phyloP scores from a whole-genome alignment of 1,139 yeast genomes.

The Suhomyces atakaporum region DNA sequence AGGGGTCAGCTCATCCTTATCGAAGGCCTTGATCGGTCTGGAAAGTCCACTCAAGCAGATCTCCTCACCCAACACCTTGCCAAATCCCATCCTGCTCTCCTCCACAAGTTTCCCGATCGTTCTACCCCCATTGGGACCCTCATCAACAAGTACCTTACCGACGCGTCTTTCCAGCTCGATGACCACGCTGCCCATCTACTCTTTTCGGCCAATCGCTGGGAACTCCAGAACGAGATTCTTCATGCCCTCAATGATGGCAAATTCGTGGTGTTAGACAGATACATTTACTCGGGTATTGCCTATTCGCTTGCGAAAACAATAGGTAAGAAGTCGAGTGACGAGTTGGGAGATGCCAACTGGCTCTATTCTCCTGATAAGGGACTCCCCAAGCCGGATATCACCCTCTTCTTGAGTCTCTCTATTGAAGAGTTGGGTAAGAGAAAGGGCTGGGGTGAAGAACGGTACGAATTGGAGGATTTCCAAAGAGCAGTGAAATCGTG shows the following conservation, averaged over 20 bases:
- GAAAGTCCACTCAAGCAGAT: slow-evolving; percentile 86
- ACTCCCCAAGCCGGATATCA: slow-evolving; percentile 82
- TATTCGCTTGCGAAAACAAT: slow-evolving; percentile 77
- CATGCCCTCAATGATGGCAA: slow-evolving; percentile 52
- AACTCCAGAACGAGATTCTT: slow-evolving; percentile 54
- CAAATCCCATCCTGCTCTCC: slow-evolving; percentile 28
- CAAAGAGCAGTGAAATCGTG: slow-evolving; percentile 66
- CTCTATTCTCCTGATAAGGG: slow-evolving; percentile 80
- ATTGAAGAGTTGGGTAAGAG: slow-evolving; percentile 52
- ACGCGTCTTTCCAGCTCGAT: slow-evolving; percentile 48
- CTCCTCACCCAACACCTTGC: slow-evolving; percentile 43
- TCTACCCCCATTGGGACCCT: slow-evolving; percentile 77
- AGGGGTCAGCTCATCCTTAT: slow-evolving; percentile 77
- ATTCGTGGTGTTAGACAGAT: slow-evolving; percentile 76
- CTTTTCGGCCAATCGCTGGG: slow-evolving; percentile 97
- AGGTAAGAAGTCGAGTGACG: slow-evolving; percentile 28
- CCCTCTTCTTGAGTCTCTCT: slow-evolving; percentile 71
- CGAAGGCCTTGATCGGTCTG: slow-evolving; percentile 95
- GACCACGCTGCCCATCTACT: slow-evolving; percentile 84
- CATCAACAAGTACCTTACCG: slow-evolving; percentile 71
- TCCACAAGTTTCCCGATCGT: slow-evolving; percentile 85
- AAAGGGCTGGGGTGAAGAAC: slow-evolving; percentile 87
- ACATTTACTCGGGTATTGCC: slow-evolving; percentile 90
- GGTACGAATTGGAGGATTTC: slow-evolving; percentile 77
- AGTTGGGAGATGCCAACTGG: slow-evolving; percentile 65